Percentiles rank a stretch among this genome's conserved stretches.
These are phyloP conservation scores for Trichoderma simmonsii DNA, from an alignment of 2,329 filamentous ascomycete species.

Conservation along the genomic window DNA sequence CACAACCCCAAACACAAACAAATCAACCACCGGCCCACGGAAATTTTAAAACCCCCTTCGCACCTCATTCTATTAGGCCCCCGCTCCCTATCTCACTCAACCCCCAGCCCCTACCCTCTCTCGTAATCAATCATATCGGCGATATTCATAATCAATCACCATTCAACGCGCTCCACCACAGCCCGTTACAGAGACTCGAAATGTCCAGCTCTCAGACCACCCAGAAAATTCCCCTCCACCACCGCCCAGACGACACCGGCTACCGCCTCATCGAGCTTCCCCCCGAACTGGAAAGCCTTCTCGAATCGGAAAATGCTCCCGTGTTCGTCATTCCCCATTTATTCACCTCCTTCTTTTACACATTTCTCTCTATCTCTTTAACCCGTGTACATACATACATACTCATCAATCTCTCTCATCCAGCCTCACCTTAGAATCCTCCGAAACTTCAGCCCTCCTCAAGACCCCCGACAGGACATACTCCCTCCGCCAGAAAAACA, in stretches of 20 bases:
- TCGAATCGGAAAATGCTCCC: slow-evolving; percentile 53
- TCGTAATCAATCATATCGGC: not conserved
- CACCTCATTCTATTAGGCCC: not conserved
- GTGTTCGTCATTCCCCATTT: slow-evolving; percentile 39
- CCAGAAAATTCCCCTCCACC: slow-evolving; percentile 49
- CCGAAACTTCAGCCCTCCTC: slow-evolving; percentile 50
- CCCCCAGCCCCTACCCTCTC: not conserved
- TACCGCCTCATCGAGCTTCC: slow-evolving; percentile 64
- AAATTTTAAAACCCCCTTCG: not conserved
- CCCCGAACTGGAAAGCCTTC: slow-evolving; percentile 52
- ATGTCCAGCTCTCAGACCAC: slow-evolving; percentile 45
- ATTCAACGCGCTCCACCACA: not conserved
- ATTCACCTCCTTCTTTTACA: not conserved
- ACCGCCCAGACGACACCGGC: slow-evolving; percentile 46
- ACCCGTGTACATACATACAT: not conserved
- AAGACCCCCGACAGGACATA: slow-evolving; percentile 52
- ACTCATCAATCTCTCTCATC: not conserved
- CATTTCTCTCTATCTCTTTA: not conserved
- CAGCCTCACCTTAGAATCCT: slow-evolving; percentile 49
- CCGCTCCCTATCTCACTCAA: not conserved
- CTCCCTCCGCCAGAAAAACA: slow-evolving; percentile 63
- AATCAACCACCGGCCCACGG: not conserved
- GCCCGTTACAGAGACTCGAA: not conserved
- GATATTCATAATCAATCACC: not conserved
- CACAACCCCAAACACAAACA: not conserved